Evolutionary conservation across 768 basidiomycete species (phyloP).

Genomic region (Rhizopogon rudus): DNA sequence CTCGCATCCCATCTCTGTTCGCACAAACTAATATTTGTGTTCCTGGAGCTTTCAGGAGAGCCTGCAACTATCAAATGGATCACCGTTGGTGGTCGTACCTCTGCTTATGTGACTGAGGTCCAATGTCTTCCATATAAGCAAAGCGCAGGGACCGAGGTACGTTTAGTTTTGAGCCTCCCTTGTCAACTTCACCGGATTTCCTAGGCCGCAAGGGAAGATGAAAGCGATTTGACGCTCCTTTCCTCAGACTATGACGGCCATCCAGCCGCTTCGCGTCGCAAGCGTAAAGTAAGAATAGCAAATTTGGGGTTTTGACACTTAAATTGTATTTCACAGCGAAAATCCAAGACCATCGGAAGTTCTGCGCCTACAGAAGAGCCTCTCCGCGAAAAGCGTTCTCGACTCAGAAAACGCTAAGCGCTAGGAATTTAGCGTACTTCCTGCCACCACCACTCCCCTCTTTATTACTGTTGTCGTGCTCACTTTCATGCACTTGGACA

Average conservation of each 20-base stretch:
- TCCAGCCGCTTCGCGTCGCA: background rate
- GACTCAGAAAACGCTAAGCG: background rate
- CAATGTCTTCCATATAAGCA: conserved; percentile 34
- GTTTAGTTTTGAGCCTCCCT: background rate
- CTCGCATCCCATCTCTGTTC: background rate
- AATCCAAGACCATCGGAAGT: background rate
- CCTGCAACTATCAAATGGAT: conserved; percentile 72
- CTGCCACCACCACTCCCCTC: background rate
- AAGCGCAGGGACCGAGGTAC: background rate
- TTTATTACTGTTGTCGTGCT: too few species aligned
- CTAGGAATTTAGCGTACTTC: background rate
- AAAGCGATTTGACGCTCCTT: background rate
- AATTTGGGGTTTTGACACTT: background rate
- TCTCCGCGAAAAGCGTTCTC: background rate
- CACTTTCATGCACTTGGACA: too few species aligned
- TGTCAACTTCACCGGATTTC: background rate
- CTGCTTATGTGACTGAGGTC: conserved; percentile 63
- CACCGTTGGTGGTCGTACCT: conserved; percentile 74
- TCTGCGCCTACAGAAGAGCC: background rate
- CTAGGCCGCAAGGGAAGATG: background rate
- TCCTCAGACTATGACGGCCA: background rate
- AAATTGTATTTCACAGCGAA: background rate
- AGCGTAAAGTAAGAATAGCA: conserved; percentile 1
- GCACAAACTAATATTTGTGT: conserved; percentile 3
- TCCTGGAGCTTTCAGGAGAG: conserved; percentile 56